phyloP scores from a whole-genome alignment of 352 stramenopile species.

The Globisporangium spiculum region DNA sequence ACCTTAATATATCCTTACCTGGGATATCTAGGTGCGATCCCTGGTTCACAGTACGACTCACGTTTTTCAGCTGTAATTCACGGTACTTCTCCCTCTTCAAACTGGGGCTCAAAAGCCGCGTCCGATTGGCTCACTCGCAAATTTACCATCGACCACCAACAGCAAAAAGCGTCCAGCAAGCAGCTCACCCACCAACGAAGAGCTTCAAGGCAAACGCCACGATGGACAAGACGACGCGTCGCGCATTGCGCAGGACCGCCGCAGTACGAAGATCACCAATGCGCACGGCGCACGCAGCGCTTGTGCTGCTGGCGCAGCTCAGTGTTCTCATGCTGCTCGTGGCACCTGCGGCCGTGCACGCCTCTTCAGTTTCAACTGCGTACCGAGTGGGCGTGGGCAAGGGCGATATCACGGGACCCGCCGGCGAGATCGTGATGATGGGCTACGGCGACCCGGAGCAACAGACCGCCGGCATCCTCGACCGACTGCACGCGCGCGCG shows the following conservation, averaged over 20 bases:
- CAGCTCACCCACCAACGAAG: not conserved
- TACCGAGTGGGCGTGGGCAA: conserved; percentile 59
- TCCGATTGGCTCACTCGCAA: not conserved
- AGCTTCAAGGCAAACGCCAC: not conserved
- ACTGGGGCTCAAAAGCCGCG: too few species aligned
- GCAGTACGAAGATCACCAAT: not conserved
- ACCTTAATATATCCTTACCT: too few species aligned
- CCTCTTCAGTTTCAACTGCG: not conserved
- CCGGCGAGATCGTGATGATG: conserved; percentile 61
- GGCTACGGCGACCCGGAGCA: conserved; percentile 56
- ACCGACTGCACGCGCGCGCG: conserved; percentile 54
- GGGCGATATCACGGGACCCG: conserved; percentile 56
- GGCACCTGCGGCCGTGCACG: not conserved
- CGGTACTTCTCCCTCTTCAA: too few species aligned
- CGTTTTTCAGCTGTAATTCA: too few species aligned
- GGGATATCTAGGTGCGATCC: too few species aligned
- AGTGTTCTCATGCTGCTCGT: not conserved
- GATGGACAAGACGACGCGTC: not conserved
- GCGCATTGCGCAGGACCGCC: not conserved
- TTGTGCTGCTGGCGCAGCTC: not conserved
- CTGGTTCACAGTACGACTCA: too few species aligned
- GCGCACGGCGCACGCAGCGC: not conserved
- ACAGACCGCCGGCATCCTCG: conserved; percentile 51
- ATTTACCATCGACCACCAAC: not conserved
- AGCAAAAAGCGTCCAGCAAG: not conserved